phyloP scores from a whole-genome alignment of 805 yeast species.

The Cyberlindnera bimundalis region DNA sequence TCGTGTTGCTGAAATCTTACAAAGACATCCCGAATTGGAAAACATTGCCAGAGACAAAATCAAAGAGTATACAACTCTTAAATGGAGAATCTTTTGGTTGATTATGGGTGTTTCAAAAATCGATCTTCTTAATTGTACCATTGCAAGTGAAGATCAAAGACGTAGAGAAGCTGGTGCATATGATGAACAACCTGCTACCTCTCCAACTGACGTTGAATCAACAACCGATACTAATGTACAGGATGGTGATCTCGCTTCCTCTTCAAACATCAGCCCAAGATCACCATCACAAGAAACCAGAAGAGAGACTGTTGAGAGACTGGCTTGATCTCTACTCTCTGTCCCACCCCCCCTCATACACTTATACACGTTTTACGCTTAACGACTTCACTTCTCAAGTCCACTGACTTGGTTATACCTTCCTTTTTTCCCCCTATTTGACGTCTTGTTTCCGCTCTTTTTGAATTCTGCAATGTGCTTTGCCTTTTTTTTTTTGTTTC shows the following conservation, averaged over 20 bases:
- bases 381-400: no score
- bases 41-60: constrained; percentile 40
- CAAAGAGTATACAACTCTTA: constrained; percentile 29
- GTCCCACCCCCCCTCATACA: no score
- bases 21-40: constrained; percentile 43
- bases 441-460: no score
- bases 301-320: constrained; percentile 14
- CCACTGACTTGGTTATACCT: no score
- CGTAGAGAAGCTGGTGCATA: constrained; percentile 3
- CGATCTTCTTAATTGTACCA: constrained; percentile 52
- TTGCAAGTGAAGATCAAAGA: constrained; percentile 25
- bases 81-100: constrained; percentile 45
- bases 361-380: no score
- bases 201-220: background rate
- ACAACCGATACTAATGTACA: background rate
- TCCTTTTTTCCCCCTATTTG: no score
- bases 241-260: background rate
- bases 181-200: background rate
- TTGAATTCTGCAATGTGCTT: no score
- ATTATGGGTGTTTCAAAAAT: constrained; percentile 50
- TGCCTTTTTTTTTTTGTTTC: no score
- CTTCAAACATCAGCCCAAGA: background rate
- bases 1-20: constrained; percentile 39
- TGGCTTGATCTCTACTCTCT: constrained; percentile 11
- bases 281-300: constrained; percentile 1